Evolutionary conservation across 805 yeast species (phyloP).

Genomic region (Metschnikowia santaceciliae): DNA sequence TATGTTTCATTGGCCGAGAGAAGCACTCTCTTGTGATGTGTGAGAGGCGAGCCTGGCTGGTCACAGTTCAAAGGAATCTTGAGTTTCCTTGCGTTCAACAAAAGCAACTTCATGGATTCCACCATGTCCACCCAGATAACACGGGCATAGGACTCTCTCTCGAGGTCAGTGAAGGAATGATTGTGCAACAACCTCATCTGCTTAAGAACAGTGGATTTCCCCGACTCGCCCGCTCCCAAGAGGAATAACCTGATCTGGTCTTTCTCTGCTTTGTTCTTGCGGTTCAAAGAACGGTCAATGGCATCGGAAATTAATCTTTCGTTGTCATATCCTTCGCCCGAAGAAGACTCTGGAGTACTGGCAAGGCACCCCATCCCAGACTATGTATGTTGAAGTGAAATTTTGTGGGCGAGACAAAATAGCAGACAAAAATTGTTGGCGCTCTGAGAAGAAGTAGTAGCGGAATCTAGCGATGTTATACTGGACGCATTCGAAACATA

Average conservation of each 20-base stretch:
- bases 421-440: neutral
- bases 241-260: slow-evolving; percentile 67
- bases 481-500: neutral
- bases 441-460: neutral
- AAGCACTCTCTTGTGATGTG: slow-evolving; percentile 45
- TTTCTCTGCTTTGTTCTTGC: slow-evolving; percentile 48
- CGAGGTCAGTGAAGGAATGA: slow-evolving; percentile 77
- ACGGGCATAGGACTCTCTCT: slow-evolving; percentile 73
- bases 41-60: slow-evolving; percentile 42
- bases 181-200: slow-evolving; percentile 84
- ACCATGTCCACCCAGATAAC: slow-evolving; percentile 92
- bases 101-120: slow-evolving; percentile 71
- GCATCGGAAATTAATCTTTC: slow-evolving; percentile 56
- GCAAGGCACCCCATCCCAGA: slow-evolving; percentile 69
- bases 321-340: slow-evolving; percentile 48
- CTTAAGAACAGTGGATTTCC: slow-evolving; percentile 88
- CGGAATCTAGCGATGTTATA: neutral
- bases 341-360: slow-evolving; percentile 38
- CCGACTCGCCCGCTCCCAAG: slow-evolving; percentile 94
- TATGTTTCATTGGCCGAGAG: slow-evolving; percentile 42
- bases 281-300: slow-evolving; percentile 58
- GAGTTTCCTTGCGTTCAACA: slow-evolving; percentile 69
- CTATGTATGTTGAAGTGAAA: neutral
- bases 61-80: slow-evolving; percentile 68
- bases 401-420: neutral